Conservation (phyloP, 2,329 filamentous ascomycete species). For the Fusarium heterosporum region DNA sequence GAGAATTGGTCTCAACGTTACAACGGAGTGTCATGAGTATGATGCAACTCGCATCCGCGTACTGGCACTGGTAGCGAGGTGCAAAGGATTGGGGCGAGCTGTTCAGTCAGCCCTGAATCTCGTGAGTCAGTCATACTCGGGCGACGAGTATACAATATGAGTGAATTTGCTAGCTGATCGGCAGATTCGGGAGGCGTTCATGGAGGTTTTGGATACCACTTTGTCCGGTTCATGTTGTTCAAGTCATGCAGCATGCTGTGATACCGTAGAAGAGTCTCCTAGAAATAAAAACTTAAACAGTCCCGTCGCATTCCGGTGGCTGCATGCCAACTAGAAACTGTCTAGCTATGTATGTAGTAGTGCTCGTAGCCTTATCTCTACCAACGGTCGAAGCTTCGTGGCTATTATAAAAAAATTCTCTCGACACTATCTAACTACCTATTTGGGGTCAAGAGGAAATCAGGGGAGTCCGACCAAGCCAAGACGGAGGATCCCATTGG, state of each 20-base stretch:
- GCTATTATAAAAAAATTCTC: conserved; percentile 16
- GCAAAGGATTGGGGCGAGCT: conserved; percentile 5
- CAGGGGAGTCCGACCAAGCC: conserved; percentile 27
- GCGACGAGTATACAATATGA: conserved; percentile 10
- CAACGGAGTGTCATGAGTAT: conserved; percentile 19
- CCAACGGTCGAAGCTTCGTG: background rate
- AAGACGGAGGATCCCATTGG: conserved; percentile 37
- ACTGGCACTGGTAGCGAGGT: background rate
- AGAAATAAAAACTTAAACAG: background rate
- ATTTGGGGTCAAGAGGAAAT: conserved; percentile 22
- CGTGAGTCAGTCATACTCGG: background rate
- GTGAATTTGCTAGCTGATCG: background rate
- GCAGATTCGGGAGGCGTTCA: background rate
- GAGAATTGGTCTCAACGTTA: conserved; percentile 36
- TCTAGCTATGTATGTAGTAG: conserved; percentile 2
- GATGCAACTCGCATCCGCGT: conserved; percentile 24
- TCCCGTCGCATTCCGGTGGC: background rate
- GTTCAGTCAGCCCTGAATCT: background rate
- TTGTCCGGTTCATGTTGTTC: background rate
- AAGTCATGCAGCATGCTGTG: background rate
- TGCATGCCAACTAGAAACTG: background rate
- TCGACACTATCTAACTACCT: conserved; percentile 28
- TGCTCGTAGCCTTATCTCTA: conserved; percentile 21
- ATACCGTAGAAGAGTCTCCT: background rate
- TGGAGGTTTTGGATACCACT: background rate